Evolutionary conservation across 257 asterid species (phyloP).

Genomic region (Gardenia jasminoides): DNA sequence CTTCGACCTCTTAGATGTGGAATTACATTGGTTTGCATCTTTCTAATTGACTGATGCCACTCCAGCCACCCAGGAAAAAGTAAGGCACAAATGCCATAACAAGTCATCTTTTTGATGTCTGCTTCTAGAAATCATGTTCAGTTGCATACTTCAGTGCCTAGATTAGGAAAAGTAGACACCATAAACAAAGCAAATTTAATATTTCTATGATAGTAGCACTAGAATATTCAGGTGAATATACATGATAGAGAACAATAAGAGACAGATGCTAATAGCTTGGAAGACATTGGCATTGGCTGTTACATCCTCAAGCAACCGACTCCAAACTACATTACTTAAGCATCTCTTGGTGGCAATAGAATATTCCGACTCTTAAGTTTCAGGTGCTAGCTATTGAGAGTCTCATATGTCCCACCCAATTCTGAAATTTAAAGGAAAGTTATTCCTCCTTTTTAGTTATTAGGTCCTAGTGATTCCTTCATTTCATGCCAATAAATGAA

Average conservation of each 20-base stretch:
- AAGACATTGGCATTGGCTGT: not conserved
- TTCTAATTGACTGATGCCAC: not conserved
- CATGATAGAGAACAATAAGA: not conserved
- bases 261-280: not conserved
- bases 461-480: not conserved
- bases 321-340: not conserved
- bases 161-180: not conserved
- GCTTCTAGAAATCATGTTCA: not conserved
- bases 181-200: not conserved
- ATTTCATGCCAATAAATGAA: not conserved
- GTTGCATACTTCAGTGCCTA: not conserved
- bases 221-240: not conserved
- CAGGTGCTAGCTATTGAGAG: not conserved
- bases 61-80: not conserved
- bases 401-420: not conserved
- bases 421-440: no score
- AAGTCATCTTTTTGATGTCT: not conserved
- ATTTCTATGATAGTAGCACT: not conserved
- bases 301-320: not conserved
- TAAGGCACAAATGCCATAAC: not conserved
- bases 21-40: not conserved
- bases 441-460: not conserved
- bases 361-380: not conserved
- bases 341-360: not conserved
- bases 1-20: not conserved